Evolutionary conservation across 2,329 filamentous ascomycete species (phyloP).

Genomic region (Curvularia lunata): DNA sequence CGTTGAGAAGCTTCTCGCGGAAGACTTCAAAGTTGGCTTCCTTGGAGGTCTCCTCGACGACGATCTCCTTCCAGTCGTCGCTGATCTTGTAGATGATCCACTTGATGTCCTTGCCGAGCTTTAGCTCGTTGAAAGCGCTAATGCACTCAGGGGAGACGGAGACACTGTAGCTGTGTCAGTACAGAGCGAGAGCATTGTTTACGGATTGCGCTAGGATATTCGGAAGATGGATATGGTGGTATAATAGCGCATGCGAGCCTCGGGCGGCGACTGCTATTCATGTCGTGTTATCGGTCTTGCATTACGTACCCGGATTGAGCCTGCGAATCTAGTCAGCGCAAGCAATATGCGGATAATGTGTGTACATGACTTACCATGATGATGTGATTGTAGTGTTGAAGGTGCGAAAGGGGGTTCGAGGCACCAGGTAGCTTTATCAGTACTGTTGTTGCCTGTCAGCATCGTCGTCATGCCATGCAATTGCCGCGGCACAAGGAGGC

Average conservation of each 20-base stretch:
- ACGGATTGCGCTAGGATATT: not conserved
- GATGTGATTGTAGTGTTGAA: constrained; percentile 32
- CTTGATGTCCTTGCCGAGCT: constrained; percentile 78
- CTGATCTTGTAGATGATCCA: constrained; percentile 90
- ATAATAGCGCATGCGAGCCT: constrained; percentile 13
- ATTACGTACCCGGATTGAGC: constrained; percentile 54
- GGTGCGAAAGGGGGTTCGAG: constrained; percentile 22
- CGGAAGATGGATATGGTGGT: constrained; percentile 10
- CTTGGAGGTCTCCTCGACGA: constrained; percentile 74
- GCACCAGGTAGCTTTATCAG: constrained; percentile 44
- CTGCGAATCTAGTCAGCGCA: constrained; percentile 37
- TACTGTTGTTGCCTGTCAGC: constrained; percentile 46
- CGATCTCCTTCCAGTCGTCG: constrained; percentile 81
- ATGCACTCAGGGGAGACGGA: constrained; percentile 75
- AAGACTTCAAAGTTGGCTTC: constrained; percentile 73
- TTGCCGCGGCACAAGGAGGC: constrained; percentile 17
- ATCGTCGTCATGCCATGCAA: constrained; percentile 45
- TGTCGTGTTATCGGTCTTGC: constrained; percentile 19
- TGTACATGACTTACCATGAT: constrained; percentile 44
- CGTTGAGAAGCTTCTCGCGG: constrained; percentile 76
- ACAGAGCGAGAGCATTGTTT: not conserved
- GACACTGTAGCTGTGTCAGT: constrained; percentile 61
- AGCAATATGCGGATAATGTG: not conserved
- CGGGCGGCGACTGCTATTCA: constrained; percentile 23
- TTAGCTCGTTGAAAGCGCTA: constrained; percentile 75